Base-by-base conservation (phyloP, 805 yeast species). In the Pichia nanzhaoensis region DNA sequence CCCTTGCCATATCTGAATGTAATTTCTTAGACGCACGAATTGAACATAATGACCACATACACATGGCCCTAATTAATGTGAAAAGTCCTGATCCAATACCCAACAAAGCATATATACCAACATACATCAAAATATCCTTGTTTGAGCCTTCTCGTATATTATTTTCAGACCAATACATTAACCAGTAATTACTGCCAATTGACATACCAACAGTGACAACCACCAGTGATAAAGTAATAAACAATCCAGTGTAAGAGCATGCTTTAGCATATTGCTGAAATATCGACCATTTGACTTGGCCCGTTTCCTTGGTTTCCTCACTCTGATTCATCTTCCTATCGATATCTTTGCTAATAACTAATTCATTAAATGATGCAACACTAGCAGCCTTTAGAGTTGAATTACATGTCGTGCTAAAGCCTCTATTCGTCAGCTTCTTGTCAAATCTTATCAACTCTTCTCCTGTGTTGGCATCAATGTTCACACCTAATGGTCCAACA, bases 141-240 rank as follows among this genome's bases (percentile, higher is more conserved):
- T 78, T 80, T 2, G 56, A 32, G 1, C 76, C 76, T 36, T 58
- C 51, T 21, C 66, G 68, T 28, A 65, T 65, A 51, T 75, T 75
- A 30, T 57, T 51, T 52, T 81, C 86, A 1, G 88, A 75, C 90
- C 90, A 82, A 49, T 72, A 67, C 51, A 81, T 82, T 53, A 82
- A 67, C 82, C 86, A 80, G 57, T 77, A 77, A 56, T 75, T 79
- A 38, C 77, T 76, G 8, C 66, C 63, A 13, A 74, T 59, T 4
- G 62, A 41, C 47, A 60, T 30, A 40, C 59, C 45, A 52, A 60
- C 51, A 52, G 67, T 46, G 24, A 48, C 3, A 28, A 63, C 24
- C 53, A 69, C 52, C 57, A 71, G 51, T 35, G 61, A 49, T 37
- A 61, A 53, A 50, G 78, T 54, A 1, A 68, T 42, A n/a, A 60